phyloP scores from a whole-genome alignment of 2,329 filamentous ascomycete species.

The Elsinoe batatas region DNA sequence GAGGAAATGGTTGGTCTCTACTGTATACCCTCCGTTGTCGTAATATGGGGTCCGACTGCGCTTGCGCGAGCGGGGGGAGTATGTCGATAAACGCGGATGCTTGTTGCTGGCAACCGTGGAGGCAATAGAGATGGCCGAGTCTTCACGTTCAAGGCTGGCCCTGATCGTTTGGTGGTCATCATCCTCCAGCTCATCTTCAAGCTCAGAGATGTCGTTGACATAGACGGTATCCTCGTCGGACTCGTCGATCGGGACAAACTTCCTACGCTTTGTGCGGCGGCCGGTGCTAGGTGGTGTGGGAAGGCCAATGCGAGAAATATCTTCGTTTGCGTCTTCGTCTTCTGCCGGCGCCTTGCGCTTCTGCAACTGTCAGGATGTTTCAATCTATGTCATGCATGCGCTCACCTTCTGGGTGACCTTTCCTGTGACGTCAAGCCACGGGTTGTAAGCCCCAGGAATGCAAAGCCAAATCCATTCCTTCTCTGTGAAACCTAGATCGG shows the following conservation, averaged over 20 bases:
- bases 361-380: not conserved
- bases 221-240: not conserved
- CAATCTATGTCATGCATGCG: not conserved
- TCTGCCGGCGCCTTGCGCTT: not conserved
- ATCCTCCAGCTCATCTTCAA: not conserved
- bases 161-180: not conserved
- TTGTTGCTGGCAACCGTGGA: not conserved
- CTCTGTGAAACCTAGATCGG: conserved; percentile 1
- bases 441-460: conserved; percentile 10
- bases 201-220: not conserved
- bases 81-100: not conserved
- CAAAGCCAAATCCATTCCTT: conserved; percentile 8
- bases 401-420: not conserved
- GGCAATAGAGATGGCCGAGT: not conserved
- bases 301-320: not conserved
- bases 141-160: not conserved
- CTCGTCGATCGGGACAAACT: not conserved
- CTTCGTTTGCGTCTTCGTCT: not conserved
- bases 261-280: not conserved
- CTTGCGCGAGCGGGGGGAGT: not conserved
- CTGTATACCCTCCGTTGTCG: not conserved
- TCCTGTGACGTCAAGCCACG: not conserved
- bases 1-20: not conserved
- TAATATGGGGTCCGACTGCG: not conserved
- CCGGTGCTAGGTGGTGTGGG: not conserved